A percentile compares a stretch with the other conserved stretches of the same genome.
phyloP scores from a whole-genome alignment of 2,329 filamentous ascomycete genomes.

The Penicillium sp. region DNA sequence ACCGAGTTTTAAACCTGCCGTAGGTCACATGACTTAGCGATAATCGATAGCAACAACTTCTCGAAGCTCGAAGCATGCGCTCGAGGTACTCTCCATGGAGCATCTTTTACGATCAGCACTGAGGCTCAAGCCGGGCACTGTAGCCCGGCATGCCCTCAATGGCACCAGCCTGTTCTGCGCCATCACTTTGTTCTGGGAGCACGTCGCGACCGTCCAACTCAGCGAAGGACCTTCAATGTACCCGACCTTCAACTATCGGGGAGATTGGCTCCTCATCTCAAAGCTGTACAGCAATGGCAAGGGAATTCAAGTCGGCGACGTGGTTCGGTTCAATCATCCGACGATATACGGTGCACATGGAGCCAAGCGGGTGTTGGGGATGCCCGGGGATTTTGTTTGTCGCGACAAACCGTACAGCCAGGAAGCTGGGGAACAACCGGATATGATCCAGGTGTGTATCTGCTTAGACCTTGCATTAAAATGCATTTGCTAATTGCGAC shows the following conservation, averaged over 20 bases:
- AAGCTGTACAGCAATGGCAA: constrained; percentile 66
- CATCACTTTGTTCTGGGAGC: constrained; percentile 44
- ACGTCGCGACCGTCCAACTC: constrained; percentile 58
- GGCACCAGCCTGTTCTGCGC: constrained; percentile 35
- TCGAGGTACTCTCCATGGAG: constrained; percentile 23
- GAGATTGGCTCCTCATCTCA: constrained; percentile 66
- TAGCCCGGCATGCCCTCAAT: constrained; percentile 31
- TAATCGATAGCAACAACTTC: constrained; percentile 5
- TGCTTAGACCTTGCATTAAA: neutral
- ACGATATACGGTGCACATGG: constrained; percentile 57
- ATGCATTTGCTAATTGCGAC: constrained; percentile 1
- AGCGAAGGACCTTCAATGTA: constrained; percentile 80
- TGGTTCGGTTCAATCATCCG: constrained; percentile 75
- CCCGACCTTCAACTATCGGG: constrained; percentile 67
- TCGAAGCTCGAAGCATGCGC: constrained; percentile 9
- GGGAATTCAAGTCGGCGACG: constrained; percentile 68
- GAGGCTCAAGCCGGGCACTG: constrained; percentile 19
- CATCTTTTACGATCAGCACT: constrained; percentile 28
- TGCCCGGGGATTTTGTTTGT: constrained; percentile 59
- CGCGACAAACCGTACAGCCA: constrained; percentile 38
- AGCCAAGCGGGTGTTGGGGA: constrained; percentile 73
- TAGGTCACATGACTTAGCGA: constrained; percentile 11
- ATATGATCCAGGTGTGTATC: constrained; percentile 50
- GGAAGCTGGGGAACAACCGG: constrained; percentile 29
- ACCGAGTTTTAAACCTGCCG: constrained; percentile 14